Evolutionary conservation across 1,284 basidiomycete species (phyloP), one percentile per base, ranked within the genome.

Genomic region (Takashimella tepidaria): DNA sequence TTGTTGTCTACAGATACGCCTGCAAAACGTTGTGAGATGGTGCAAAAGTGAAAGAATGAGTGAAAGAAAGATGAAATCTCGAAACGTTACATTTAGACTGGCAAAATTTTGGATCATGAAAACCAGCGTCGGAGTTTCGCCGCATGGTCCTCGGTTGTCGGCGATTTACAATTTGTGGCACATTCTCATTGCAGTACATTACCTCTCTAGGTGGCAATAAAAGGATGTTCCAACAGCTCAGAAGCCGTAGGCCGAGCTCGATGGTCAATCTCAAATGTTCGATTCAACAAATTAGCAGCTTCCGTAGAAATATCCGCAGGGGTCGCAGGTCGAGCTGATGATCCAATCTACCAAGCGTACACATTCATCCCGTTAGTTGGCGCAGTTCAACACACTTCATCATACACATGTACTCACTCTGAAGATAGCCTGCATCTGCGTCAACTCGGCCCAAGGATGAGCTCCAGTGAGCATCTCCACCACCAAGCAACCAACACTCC

Each of bases 391-490:
- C 22, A 43, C 43, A 45, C 4, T 16, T 20, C 2, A 37, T 3
- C 3, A 2, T 12, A 23, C n/a, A n/a, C n/a, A n/a, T n/a, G n/a
- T n/a, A 65, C 77, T 53, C 51, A 91, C 92, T 82, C 87, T 89
- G 81, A 91, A 98, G 68, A 96, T 96, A 55, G 90, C 92, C 77
- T 96, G 92, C 92, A 98, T 98, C 76, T 98, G 95, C n/a, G 89
- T 93, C 23, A 98, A 79, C 59, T 92, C 88, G 0, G 95, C 89
- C 89, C 92, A 98, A 0, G 96, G 96, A 73, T 97, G 95, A 63
- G 92, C 87, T 3, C 95, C 95, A 0, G 92, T 97, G 54, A 98
- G 79, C 96, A 99, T 99, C 75, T 99, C 96, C 19, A 98, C 92
- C 13, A 98, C 88, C 47, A 98, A 78, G 74, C 96, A 98, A 2